Evolutionary conservation across 2,329 filamentous ascomycete species (phyloP), one percentile per base, ranked within the genome.

Genomic region (Trichophyton schoenleinii): DNA sequence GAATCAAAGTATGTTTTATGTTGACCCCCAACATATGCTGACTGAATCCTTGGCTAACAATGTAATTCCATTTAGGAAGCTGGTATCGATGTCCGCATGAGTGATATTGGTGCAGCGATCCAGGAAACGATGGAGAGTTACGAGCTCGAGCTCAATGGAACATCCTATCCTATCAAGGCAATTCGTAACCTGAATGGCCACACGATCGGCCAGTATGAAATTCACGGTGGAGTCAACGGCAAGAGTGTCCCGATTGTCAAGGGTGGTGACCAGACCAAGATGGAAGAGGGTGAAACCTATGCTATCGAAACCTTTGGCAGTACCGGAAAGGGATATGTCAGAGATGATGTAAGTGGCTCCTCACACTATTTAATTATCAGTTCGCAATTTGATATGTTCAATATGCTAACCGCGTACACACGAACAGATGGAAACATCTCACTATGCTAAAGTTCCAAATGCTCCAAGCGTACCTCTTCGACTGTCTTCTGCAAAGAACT

Each of bases 201-300:
- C 78, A 92, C 88, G 67, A 96, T 96, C 70, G 81, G 89, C 61
- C 91, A 85, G 64, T 94, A 91, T 78, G 86, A 85, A 72, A 96
- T 96, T 68, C 91, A 96, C 76, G 91, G 91, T 62, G 88, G 85
- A 68, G 96, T 96, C 81, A 91, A 88, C 41, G 65, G 74, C 60
- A 96, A 96, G 81, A 91, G 88, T 66, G 89, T 96, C 59, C 92
- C 91, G 0, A 96, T 96, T 69, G 90, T 96, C 65, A 95, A 95
- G 79, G 87, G 85, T 64, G 83, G 83, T 64, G 89, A 95, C 70
- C 85, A 87, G 72, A 95, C 90, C 59, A 96, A 95, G 81, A 97
- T 97, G 92, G 91, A 96, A 77, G 92, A 96, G 76, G 91, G 91
- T 48, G 91, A 97, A 71, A 86, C 91, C 18, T 97, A 95, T 73